Percentiles rank a stretch among this genome's conserved stretches.
These are phyloP conservation scores for Priceomyces carsonii DNA, from an alignment of 805 yeast genomes.

Conservation along the genomic window DNA sequence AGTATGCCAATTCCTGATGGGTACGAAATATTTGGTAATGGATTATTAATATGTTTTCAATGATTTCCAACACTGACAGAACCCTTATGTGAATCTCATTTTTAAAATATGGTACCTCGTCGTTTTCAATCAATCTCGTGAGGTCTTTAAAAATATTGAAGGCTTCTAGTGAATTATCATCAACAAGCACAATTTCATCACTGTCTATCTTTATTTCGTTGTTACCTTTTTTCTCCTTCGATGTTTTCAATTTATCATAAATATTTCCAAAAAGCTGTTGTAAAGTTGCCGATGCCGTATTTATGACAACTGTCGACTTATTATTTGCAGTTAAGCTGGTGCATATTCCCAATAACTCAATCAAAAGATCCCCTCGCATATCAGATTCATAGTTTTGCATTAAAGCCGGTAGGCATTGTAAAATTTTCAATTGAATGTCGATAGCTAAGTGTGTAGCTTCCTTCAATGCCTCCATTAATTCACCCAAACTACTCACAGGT, in stretches of 20 bases:
- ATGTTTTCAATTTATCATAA: conserved; percentile 61
- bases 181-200: conserved; percentile 41
- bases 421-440: conserved; percentile 82
- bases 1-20: conserved; percentile 64
- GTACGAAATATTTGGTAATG: conserved; percentile 55
- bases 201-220: conserved; percentile 41
- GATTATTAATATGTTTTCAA: conserved; percentile 75
- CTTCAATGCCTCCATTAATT: conserved; percentile 63
- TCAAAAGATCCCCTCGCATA: conserved; percentile 56
- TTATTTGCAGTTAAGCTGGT: conserved; percentile 68
- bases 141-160: conserved; percentile 70
- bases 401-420: conserved; percentile 79
- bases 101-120: conserved; percentile 54
- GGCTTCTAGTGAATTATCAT: conserved; percentile 65
- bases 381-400: conserved; percentile 61
- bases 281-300: conserved; percentile 91
- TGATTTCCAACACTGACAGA: conserved; percentile 72
- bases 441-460: conserved; percentile 75
- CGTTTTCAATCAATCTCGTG: conserved; percentile 64
- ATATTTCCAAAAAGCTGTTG: conserved; percentile 80
- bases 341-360: conserved; percentile 66
- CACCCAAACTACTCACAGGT: conserved; percentile 51
- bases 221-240: conserved; percentile 4
- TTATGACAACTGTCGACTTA: conserved; percentile 74
- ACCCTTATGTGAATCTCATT: conserved; percentile 54